Conservation (phyloP, 371 early-diverging fungal genomes). For the Lichtheimia ramosa region DNA sequence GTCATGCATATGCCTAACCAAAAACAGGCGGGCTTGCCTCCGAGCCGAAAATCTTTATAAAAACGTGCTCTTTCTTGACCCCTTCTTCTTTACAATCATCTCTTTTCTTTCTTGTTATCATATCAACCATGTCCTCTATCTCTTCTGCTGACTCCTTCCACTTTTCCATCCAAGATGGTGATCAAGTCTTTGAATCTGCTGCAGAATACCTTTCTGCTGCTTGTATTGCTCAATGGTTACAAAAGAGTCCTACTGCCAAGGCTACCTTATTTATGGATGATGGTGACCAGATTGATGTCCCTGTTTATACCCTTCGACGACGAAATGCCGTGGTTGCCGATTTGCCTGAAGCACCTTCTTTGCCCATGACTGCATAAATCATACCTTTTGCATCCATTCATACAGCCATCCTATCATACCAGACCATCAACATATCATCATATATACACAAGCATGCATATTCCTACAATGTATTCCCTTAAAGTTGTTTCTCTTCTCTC, state of each 20-base stretch:
- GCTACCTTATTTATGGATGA: slow-evolving; percentile 36
- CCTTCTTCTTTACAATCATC: not conserved
- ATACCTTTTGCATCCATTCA: not conserved
- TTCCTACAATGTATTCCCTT: no score
- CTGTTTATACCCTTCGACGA: slow-evolving; percentile 42
- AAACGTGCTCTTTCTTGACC: not conserved
- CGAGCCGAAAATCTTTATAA: not conserved
- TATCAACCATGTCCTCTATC: not conserved
- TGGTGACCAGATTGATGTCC: slow-evolving; percentile 34
- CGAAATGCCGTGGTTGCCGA: slow-evolving; percentile 49
- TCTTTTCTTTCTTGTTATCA: not conserved
- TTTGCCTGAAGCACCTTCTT: slow-evolving; percentile 40
- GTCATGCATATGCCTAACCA: slow-evolving; percentile 5
- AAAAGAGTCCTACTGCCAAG: slow-evolving; percentile 37
- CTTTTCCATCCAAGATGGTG: slow-evolving; percentile 41
- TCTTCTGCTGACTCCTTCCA: slow-evolving; percentile 6
- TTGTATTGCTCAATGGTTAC: slow-evolving; percentile 40
- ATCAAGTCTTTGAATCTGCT: slow-evolving; percentile 30
- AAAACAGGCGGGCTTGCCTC: not conserved
- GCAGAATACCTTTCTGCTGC: slow-evolving; percentile 27
- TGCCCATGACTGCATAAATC: slow-evolving; percentile 14
- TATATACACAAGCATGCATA: not conserved
- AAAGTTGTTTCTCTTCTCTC: no score
- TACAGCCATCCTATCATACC: not conserved
- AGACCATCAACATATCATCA: not conserved